Base-by-base conservation (phyloP, 1,284 basidiomycete genomes). In the Ceraceosorus bombacis region DNA sequence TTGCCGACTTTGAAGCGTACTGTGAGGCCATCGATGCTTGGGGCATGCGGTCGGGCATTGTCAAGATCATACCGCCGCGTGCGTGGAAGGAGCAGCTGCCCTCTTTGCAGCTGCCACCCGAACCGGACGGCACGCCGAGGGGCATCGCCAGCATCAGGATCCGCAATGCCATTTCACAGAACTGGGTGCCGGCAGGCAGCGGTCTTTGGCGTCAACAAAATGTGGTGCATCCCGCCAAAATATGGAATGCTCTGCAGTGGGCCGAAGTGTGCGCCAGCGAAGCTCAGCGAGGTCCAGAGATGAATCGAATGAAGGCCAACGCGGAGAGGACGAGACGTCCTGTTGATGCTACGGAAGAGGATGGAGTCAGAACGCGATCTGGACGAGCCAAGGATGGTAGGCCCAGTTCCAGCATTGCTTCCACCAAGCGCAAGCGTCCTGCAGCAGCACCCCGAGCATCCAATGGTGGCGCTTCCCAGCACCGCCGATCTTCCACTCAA, bases 181-280 rank as follows among this genome's bases (percentile, higher is more conserved):
- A 75, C 57, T 72, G 74, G 38, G 63, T 66, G 7, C 58, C 67
- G 1, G 74, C 74, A 3, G 72, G 71, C 52, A 66, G 69, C 7
- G 75, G 75, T n/a, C 65, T 68, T 36, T 77, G 71, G 68, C 63
- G 68, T n/a, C 72, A 74, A 59, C 71, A 72, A 50, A 77, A 77
- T 55, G 63, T 74, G 59, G 70, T 70, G 39, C 71, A 69, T 38
- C 69, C 71, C 0, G 62, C 63, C 48, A 73, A 73, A 63, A 59
- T 70, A 6, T 73, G 67, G 67, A 74, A 77, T 48, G 69, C 66
- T 15, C 74, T 74, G 66, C 72, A 75, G 55, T 77, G 75, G 75
- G 63, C 69, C 6, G 74, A 77, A 7, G 27, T 64, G 17, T 74
- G 74, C 57, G 40, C 60, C 41, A 53, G 61, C n/a, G 50, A 61